Conservation (phyloP, 352 stramenopile species). For the Phytophthora pinifolia region DNA sequence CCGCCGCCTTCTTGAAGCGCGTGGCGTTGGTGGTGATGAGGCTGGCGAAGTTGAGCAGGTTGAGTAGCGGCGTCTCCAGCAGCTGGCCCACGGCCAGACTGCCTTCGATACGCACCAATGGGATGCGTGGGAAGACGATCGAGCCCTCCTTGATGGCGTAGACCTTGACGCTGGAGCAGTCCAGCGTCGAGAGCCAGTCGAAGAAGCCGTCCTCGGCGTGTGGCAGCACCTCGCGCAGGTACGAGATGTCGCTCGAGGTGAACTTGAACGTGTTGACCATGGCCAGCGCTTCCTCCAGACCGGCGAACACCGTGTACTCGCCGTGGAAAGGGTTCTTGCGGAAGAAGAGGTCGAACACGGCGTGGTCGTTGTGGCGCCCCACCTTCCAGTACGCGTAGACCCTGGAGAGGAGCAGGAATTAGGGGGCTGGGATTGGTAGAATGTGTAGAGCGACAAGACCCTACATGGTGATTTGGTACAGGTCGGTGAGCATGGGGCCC, state of each 20-base stretch:
- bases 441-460: constrained; percentile 7
- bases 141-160: constrained; percentile 96
- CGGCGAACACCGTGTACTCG: constrained; percentile 95
- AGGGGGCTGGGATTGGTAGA: not conserved
- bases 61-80: constrained; percentile 98
- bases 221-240: constrained; percentile 88
- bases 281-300: constrained; percentile 89
- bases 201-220: constrained; percentile 96
- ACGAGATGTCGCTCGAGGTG: constrained; percentile 92
- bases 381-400: constrained; percentile 99
- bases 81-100: constrained; percentile 95
- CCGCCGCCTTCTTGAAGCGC: constrained; percentile 94
- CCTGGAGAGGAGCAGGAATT: constrained; percentile 64
- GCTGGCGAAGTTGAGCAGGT: constrained; percentile 97
- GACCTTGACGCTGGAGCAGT: constrained; percentile 93
- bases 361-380: constrained; percentile 91
- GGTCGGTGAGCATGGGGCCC: constrained; percentile 95
- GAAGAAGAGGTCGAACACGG: constrained; percentile 98
- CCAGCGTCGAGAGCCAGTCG: constrained; percentile 91
- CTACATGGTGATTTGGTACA: constrained; percentile 97
- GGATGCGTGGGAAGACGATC: constrained; percentile 96
- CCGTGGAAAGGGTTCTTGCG: constrained; percentile 99
- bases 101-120: constrained; percentile 92
- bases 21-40: constrained; percentile 98
- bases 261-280: constrained; percentile 96